Conservation (phyloP, 805 yeast genomes). For the Wickerhamiella lipophila region DNA sequence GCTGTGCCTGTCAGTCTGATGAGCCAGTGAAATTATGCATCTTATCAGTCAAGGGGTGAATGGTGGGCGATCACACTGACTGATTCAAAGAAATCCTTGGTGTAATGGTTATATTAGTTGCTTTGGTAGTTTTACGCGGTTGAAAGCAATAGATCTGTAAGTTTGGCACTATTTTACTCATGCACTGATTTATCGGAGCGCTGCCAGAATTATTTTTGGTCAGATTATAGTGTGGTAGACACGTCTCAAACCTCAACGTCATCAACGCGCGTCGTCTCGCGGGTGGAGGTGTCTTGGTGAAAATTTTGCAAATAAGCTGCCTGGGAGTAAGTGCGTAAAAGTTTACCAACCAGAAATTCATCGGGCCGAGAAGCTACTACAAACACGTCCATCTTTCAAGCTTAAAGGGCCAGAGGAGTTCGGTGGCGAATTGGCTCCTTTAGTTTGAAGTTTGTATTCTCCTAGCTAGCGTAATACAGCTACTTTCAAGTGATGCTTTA, state of each 20-base stretch:
- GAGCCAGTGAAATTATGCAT: neutral
- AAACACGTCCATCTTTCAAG: neutral
- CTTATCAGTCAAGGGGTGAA: neutral
- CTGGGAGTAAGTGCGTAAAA: neutral
- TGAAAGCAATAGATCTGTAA: no score
- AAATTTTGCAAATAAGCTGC: neutral
- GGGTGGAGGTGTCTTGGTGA: no score
- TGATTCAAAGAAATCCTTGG: no score
- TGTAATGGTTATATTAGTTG: no score
- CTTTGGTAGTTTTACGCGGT: no score
- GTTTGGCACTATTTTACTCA: no score
- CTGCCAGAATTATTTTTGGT: no score
- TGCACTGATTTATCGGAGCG: no score
- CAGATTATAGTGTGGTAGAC: neutral
- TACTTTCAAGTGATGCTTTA: no score
- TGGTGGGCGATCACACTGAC: neutral
- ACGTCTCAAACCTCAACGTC: neutral
- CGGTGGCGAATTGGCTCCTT: neutral
- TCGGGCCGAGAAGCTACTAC: neutral
- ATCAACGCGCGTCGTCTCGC: no score
- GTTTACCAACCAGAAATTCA: neutral
- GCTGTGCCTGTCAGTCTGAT: neutral
- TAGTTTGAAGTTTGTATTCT: neutral
- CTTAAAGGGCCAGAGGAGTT: neutral
- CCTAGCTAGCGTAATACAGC: no score